Base-by-base conservation (phyloP, 352 stramenopile genomes). In the Globisporangium recalcitrans region DNA sequence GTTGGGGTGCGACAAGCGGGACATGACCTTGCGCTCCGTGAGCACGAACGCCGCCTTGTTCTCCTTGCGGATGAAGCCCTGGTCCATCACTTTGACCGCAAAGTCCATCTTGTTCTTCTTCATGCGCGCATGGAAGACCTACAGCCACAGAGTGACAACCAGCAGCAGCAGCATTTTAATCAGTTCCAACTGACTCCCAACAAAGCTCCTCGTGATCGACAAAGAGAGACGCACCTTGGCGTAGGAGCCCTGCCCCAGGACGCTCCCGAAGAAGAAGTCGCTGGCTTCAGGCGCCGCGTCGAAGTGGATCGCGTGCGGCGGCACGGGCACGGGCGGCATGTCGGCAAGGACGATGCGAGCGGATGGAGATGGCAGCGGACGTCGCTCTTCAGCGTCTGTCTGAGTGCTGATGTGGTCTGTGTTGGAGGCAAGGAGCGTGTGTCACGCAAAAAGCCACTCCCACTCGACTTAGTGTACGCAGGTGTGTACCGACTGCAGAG, bases 11-110 rank as follows among this genome's bases (percentile, higher is more conserved):
- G 72, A 70, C n/a, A 97, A 65, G 22, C 84, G 86, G 58, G 87
- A 94, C 73, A 96, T 88, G 63, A 97, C 85, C 58, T 91, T 91
- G 64, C 85, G 82, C 72, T 97, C 89, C n/a, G 87, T 96, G 58
- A 97, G 81, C 55, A 96, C 85, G 61, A 94, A 93, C n/a, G 78
- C 84, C 46, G 88, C 87, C 69, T 97, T 96, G 69, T 96, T 96
- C 69, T 96, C 89, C 69, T 92, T 93, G 72, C 85, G 85, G 52
- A 97, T 95, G 63, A 93, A 93, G 60, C 69, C 73, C 70, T 97
- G 88, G 64, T 97, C 88, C 88, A 97, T 97, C 54, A 97, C 88
- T 64, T 97, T 97, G 52, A 97, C 75, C 2, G 89, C 89, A 38
- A 96, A 90, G 62, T 97, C 85, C 65, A 82, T 67, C 52, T 69